These are phyloP conservation scores for Dactylellina haptotyla DNA, from an alignment of 2,329 filamentous ascomycete genomes.

Conservation along the genomic window DNA sequence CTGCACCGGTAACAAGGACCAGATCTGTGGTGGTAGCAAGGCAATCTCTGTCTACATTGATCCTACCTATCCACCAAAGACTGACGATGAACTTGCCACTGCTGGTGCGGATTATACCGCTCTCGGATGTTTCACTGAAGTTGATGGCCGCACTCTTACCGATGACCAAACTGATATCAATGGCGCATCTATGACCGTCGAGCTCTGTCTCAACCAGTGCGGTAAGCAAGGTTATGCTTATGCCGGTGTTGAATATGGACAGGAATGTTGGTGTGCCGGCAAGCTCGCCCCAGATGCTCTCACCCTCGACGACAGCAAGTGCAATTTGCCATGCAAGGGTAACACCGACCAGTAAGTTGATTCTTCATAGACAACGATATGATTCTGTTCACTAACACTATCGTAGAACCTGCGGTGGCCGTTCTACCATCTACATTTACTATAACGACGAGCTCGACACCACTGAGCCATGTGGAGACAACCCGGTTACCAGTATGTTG, in stretches of 20 bases:
- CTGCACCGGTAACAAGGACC: slow-evolving; percentile 35
- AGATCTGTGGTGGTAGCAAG: slow-evolving; percentile 44
- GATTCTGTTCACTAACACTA: too few relatives aligned
- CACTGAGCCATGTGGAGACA: slow-evolving; percentile 32
- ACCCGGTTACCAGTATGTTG: slow-evolving; percentile 6
- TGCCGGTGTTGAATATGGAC: slow-evolving; percentile 45
- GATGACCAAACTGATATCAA: slow-evolving; percentile 42
- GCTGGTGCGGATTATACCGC: slow-evolving; percentile 36
- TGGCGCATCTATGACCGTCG: slow-evolving; percentile 37
- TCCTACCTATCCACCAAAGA: slow-evolving; percentile 36
- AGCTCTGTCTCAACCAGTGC: slow-evolving; percentile 41
- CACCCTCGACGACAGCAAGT: slow-evolving; percentile 19
- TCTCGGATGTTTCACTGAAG: slow-evolving; percentile 40
- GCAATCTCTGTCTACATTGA: slow-evolving; percentile 32
- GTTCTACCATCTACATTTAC: slow-evolving; percentile 32
- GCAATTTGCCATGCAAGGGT: slow-evolving; percentile 29
- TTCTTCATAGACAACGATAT: too few relatives aligned
- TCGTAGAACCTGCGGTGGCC: slow-evolving; percentile 34
- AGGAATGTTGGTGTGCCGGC: slow-evolving; percentile 44
- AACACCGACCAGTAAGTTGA: slow-evolving; percentile 29
- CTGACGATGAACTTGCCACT: slow-evolving; percentile 16
- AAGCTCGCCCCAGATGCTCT: slow-evolving; percentile 27
- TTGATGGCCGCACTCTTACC: slow-evolving; percentile 32
- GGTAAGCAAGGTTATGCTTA: slow-evolving; percentile 47
- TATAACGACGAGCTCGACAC: slow-evolving; percentile 43